Evolutionary conservation across 2,329 filamentous ascomycete genomes (phyloP).

Genomic region (Escovopsis sp.): DNA sequence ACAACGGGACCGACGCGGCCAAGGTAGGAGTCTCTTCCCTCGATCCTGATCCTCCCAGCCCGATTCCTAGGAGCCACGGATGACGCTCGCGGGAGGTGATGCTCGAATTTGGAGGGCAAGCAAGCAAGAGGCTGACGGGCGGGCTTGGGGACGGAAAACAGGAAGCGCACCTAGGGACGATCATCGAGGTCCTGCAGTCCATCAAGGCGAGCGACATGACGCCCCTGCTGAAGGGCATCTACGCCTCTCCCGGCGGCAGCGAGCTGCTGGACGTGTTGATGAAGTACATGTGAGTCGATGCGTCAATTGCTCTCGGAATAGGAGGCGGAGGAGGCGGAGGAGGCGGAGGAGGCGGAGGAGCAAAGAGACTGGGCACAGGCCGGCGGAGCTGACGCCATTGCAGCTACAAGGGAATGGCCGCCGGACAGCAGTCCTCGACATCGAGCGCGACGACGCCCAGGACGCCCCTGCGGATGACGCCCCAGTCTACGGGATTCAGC

Average conservation of each 20-base stretch:
- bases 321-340: too few relatives aligned
- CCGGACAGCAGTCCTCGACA: constrained; percentile 17
- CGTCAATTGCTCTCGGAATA: neutral
- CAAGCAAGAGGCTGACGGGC: neutral
- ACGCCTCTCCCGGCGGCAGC: constrained; percentile 60
- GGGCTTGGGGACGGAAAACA: constrained; percentile 21
- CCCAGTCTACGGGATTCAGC: constrained; percentile 69
- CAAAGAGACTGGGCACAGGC: too few relatives aligned
- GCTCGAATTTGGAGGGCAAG: neutral
- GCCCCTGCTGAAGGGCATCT: constrained; percentile 69
- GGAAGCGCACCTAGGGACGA: constrained; percentile 75
- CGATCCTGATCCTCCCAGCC: neutral
- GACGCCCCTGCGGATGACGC: constrained; percentile 37
- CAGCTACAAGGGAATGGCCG: constrained; percentile 83
- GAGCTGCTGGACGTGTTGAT: constrained; percentile 86
- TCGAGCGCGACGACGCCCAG: constrained; percentile 14
- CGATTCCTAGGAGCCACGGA: too few relatives aligned
- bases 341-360: too few relatives aligned
- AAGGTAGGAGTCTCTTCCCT: constrained; percentile 30
- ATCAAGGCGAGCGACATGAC: constrained; percentile 96
- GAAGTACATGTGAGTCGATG: constrained; percentile 74
- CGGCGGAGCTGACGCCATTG: neutral
- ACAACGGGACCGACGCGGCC: constrained; percentile 41
- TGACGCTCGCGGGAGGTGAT: neutral
- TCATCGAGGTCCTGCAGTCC: constrained; percentile 86